Base-by-base conservation (phyloP, 2,329 filamentous ascomycete genomes). In the Biscogniauxia marginata region DNA sequence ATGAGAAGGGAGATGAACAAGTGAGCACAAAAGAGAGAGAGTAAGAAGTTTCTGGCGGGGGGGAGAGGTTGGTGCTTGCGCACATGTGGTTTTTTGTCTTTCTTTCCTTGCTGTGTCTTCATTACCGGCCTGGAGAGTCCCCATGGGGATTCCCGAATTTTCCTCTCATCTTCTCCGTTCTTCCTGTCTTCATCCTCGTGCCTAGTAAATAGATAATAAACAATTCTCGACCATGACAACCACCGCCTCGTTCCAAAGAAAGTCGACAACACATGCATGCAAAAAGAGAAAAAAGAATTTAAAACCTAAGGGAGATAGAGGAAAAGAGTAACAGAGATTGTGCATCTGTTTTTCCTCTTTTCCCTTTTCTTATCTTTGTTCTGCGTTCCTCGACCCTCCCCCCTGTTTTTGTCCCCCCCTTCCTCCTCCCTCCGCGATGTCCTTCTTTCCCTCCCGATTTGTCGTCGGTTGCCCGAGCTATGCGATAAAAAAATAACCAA, bases 401-500 rank as follows among this genome's bases (percentile, higher is more conserved):
- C 30, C 9, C 24, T 25, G 11, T 11, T 11, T n/a, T n/a, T n/a
- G n/a, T 25, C 24, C 30, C 30, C 30, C 30, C 9, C n/a, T 39
- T 39, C 30, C 13, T 39, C 6, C 30, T 16, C 30, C 30, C 30
- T 39, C 13, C 9, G 13, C 30, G 30, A 16, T 39, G 13, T 39
- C 30, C 30, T 39, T 39, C 30, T 39, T 39, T 39, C 30, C 30
- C 30, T 39, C 30, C 30, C 30, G 30, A n/a, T 39, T 39, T 39
- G 52, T 59, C 57, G 52, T 65, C 67, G 65, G 65, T 68, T 65
- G 66, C 64, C 64, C 65, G 64, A 64, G 52, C 57, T 59, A 64
- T 67, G 62, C 53, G 55, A 67, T 63, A 54, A 60, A 46, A 16
- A 39, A 39, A 39, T 16, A 39, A 39, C 30, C 13, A 64, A 64